These are phyloP conservation scores for Gossypium rotundifolium DNA, from an alignment of 345 rosid species.

Conservation along the genomic window DNA sequence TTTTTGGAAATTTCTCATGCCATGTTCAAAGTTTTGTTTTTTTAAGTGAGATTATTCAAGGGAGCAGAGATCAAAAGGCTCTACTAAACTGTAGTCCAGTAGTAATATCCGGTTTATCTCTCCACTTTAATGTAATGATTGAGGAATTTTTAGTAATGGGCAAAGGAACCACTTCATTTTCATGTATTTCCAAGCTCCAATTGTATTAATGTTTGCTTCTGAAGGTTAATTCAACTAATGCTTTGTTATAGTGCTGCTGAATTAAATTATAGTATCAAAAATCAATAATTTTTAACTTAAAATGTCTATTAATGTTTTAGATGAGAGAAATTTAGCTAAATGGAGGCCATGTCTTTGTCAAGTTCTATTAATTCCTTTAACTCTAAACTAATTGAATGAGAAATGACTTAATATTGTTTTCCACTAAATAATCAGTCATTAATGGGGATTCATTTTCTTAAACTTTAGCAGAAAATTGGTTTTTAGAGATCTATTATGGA, in stretches of 20 bases:
- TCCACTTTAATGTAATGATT: background rate
- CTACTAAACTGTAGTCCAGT: background rate
- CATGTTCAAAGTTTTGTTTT: too few species aligned
- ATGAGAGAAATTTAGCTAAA: background rate
- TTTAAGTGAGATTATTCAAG: background rate
- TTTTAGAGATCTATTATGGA: background rate
- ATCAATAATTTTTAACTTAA: background rate
- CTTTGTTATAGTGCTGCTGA: background rate
- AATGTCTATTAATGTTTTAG: background rate
- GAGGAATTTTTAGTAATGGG: background rate
- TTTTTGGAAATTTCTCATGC: too few species aligned
- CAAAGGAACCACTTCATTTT: background rate
- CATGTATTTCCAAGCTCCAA: background rate
- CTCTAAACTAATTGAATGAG: background rate
- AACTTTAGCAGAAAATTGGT: background rate
- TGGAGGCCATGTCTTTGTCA: background rate
- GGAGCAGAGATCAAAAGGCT: background rate
- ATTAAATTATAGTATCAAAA: background rate
- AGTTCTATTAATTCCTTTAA: background rate
- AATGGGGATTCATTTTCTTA: background rate
- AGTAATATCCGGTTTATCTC: background rate
- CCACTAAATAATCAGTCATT: background rate
- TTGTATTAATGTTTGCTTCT: background rate
- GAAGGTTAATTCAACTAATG: background rate
- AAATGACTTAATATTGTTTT: background rate